A percentile compares a stretch with the other conserved stretches of the same genome.
Evolutionary conservation across 495 filamentous ascomycete species (phyloP).

Genomic region (Zalerion maritima): DNA sequence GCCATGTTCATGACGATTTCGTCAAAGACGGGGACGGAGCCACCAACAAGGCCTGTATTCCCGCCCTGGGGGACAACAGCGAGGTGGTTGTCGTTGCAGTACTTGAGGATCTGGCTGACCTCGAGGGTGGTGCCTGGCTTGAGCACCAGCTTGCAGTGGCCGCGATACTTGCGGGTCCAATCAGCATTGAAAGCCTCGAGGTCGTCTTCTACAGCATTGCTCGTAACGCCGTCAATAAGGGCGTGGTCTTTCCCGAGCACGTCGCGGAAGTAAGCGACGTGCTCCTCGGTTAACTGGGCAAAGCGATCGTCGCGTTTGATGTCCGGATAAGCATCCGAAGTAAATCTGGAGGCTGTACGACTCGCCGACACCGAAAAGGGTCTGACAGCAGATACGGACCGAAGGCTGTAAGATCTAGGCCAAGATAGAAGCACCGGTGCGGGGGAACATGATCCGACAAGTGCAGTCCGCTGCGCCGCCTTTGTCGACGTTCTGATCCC

Average conservation of each 20-base stretch:
- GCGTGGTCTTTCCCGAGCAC: constrained; percentile 63
- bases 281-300: constrained; percentile 49
- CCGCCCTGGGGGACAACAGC: constrained; percentile 97
- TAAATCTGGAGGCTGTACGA: constrained; percentile 49
- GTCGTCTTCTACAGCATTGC: constrained; percentile 53
- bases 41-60: constrained; percentile 89
- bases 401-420: no score
- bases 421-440: no score
- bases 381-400: constrained; percentile 8
- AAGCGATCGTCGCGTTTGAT: constrained; percentile 67
- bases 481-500: no score
- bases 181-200: constrained; percentile 88
- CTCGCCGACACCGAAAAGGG: constrained; percentile 20
- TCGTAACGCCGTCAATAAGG: constrained; percentile 68
- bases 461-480: no score
- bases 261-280: constrained; percentile 66
- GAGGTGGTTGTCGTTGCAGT: constrained; percentile 82
- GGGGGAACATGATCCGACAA: no score
- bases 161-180: constrained; percentile 98
- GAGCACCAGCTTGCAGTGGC: constrained; percentile 72
- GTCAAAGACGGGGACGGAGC: constrained; percentile 90
- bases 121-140: constrained; percentile 72
- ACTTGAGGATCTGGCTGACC: constrained; percentile 73
- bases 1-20: constrained; percentile 87
- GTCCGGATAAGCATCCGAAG: constrained; percentile 72